phyloP scores from a whole-genome alignment of 768 basidiomycete genomes.

The Tricholoma terreum region DNA sequence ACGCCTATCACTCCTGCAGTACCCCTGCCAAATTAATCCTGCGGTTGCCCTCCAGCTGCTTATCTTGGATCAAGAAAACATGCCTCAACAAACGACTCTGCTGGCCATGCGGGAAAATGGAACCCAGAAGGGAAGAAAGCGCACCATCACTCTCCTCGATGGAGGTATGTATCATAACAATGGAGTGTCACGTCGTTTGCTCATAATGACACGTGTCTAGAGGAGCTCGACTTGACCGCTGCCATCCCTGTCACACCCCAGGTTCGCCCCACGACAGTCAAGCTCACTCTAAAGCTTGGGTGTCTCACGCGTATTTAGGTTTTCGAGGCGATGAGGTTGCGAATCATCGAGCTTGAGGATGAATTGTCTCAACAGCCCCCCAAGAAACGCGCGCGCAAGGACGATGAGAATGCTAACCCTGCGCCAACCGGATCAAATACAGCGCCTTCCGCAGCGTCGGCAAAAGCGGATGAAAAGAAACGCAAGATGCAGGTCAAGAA shows the following conservation, averaged over 20 bases:
- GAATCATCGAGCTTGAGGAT: slow-evolving; percentile 34
- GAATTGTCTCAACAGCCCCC: slow-evolving; percentile 23
- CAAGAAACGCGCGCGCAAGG: slow-evolving; percentile 31
- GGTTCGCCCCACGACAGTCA: slow-evolving; percentile 5
- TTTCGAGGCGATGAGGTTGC: slow-evolving; percentile 27
- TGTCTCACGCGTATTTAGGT: slow-evolving; percentile 19
- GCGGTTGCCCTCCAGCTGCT: background rate
- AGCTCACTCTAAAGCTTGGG: background rate
- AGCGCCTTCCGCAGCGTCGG: slow-evolving; percentile 17
- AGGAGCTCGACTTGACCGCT: slow-evolving; percentile 23
- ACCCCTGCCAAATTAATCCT: no score
- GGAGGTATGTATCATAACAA: slow-evolving; percentile 12
- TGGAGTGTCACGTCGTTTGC: slow-evolving; percentile 1
- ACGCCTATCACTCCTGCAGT: no score
- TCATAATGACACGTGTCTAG: slow-evolving; percentile 9
- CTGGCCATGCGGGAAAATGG: slow-evolving; percentile 19
- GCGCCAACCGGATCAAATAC: slow-evolving; percentile 13
- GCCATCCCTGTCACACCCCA: slow-evolving; percentile 22
- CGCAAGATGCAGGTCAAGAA: slow-evolving; percentile 37
- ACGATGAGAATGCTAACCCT: slow-evolving; percentile 1
- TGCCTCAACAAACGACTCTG: slow-evolving; percentile 11
- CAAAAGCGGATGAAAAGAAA: slow-evolving; percentile 39
- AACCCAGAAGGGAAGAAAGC: slow-evolving; percentile 7
- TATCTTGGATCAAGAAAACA: background rate
- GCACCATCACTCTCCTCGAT: slow-evolving; percentile 19